These are phyloP conservation scores for Wickerhamomyces hampshirensis DNA, from an alignment of 805 yeast species.

Conservation along the genomic window DNA sequence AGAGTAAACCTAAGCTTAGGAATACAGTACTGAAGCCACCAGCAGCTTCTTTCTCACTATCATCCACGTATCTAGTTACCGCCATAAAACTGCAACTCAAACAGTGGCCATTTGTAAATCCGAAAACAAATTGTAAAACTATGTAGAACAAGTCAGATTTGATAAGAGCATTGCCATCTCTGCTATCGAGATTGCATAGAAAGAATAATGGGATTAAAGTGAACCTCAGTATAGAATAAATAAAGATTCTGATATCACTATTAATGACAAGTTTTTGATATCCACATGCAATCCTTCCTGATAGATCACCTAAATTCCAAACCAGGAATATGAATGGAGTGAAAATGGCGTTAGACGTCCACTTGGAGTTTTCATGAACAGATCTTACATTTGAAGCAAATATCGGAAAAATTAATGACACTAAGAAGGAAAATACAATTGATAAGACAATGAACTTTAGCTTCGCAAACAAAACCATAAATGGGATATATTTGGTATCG, in stretches of 20 bases:
- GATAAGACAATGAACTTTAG: slow-evolving; percentile 60
- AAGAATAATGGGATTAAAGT: slow-evolving; percentile 68
- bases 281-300: slow-evolving; percentile 71
- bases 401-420: slow-evolving; percentile 81
- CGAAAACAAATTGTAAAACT: slow-evolving; percentile 69
- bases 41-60: slow-evolving; percentile 80
- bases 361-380: slow-evolving; percentile 29
- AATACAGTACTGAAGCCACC: slow-evolving; percentile 88
- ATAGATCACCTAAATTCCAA: slow-evolving; percentile 89
- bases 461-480: slow-evolving; percentile 54
- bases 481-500: slow-evolving; percentile 46
- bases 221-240: slow-evolving; percentile 52
- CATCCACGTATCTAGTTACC: slow-evolving; percentile 56
- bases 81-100: slow-evolving; percentile 77
- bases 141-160: slow-evolving; percentile 66
- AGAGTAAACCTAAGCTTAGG: slow-evolving; percentile 70
- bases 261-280: slow-evolving; percentile 35
- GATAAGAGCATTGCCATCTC: slow-evolving; percentile 24
- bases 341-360: slow-evolving; percentile 34
- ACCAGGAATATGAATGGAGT: slow-evolving; percentile 75
- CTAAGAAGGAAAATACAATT: slow-evolving; percentile 66
- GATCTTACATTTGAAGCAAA: slow-evolving; percentile 74
- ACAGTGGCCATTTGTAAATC: slow-evolving; percentile 83
- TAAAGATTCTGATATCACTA: slow-evolving; percentile 40
- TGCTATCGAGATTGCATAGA: slow-evolving; percentile 48